Evolutionary conservation across 2,329 filamentous ascomycete species (phyloP), one percentile per base, ranked within the genome.

Genomic region (Nothophoma quercina): DNA sequence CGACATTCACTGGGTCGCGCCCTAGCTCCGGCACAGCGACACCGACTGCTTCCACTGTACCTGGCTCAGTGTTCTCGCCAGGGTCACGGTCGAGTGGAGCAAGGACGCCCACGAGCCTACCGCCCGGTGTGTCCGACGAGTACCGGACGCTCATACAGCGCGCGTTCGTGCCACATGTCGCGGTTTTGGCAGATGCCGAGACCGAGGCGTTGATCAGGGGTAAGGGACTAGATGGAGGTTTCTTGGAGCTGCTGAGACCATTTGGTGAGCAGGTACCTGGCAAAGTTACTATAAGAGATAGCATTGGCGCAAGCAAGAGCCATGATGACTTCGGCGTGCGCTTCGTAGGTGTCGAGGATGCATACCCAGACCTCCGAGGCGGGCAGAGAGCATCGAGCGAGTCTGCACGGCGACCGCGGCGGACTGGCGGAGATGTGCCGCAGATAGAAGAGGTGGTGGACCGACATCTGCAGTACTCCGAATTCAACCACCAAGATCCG

Each of bases 301-400:
- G 93, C 69, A 87, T 90, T 62, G 93, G 95, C 7, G 85, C 88
- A 34, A 93, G 91, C 70, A 86, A 86, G 68, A 84, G 85, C 30
- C 93, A 89, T 78, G 93, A 97, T 48, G 92, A 98, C 72, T 99
- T 92, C 74, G 88, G 91, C 1, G 83, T 99, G 51, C 88, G 91
- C 48, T 97, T 99, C 72, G 86, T 89, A 5, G 84, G 85, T 52
- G 84, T 96, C 47, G 86, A 86, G 51, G 78, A 81, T 65, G 78
- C 78, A 22, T 68, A 80, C 34, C 67, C 75, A 44, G 78, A 77
- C 35, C 70, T 76, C 15, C 63, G 65, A 12, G 67, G 64, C 40
- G 64, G 63, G 2, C 62, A 62, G 52, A 56, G 64, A 28, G 56
- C 58, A 10, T 67, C 70, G 5, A 58, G 64, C n/a, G 67, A 62